Conservation (phyloP, 1,284 basidiomycete genomes). For the Fomitopsis pinicola region DNA sequence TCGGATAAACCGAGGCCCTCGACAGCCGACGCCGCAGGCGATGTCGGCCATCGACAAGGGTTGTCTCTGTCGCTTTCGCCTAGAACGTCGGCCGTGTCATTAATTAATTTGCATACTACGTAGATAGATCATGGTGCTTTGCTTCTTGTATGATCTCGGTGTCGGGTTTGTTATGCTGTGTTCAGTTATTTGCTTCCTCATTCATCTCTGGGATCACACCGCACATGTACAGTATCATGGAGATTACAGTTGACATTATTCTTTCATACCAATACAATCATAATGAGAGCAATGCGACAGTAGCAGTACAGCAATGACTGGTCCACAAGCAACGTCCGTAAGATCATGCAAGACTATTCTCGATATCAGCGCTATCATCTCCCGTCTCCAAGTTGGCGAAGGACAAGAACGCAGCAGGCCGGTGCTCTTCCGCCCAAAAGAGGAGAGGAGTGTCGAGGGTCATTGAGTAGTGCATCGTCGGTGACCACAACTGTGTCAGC, state of each 20-base stretch:
- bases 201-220: background rate
- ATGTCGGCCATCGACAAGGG: slow-evolving; percentile 11
- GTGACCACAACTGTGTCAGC: slow-evolving; percentile 88
- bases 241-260: slow-evolving; percentile 5
- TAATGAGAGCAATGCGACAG: slow-evolving; percentile 5
- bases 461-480: slow-evolving; percentile 82
- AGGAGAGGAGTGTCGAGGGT: slow-evolving; percentile 86
- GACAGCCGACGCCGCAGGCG: slow-evolving; percentile 10
- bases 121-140: background rate
- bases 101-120: slow-evolving; percentile 3
- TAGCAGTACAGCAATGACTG: background rate
- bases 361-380: slow-evolving; percentile 87
- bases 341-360: slow-evolving; percentile 75
- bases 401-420: slow-evolving; percentile 89
- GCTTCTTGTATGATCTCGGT: background rate
- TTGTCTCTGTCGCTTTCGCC: slow-evolving; percentile 25
- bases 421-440: slow-evolving; percentile 96
- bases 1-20: background rate
- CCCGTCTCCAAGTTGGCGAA: slow-evolving; percentile 84
- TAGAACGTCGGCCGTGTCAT: slow-evolving; percentile 7
- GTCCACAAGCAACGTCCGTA: background rate
- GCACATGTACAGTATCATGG: slow-evolving; percentile 3
- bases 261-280: slow-evolving; percentile 3
- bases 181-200: background rate
- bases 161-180: background rate